Base-by-base conservation (phyloP, 2,329 filamentous ascomycete species). In the Waltergamsia citrina region DNA sequence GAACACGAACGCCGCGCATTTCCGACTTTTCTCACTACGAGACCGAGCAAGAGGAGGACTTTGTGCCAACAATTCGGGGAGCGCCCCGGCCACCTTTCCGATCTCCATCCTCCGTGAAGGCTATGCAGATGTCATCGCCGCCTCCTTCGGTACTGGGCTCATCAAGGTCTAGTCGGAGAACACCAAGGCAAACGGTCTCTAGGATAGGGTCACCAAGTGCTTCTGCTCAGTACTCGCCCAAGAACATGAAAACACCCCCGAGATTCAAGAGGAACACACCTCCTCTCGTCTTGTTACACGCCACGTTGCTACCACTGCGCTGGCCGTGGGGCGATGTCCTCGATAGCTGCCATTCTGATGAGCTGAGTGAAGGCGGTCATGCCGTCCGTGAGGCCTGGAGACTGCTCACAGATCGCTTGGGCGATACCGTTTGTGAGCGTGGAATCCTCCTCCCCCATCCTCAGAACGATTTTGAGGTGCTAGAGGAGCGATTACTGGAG, bases 391-490 rank as follows among this genome's bases (percentile, higher is more conserved):
- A 77, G 41, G 74, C 75, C 21, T 84, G 78, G 71, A 70, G 72
- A 29, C 61, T 81, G 38, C 61, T 90, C 3, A 75, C 79, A 42
- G 78, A 83, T 34, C 79, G 81, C 38, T 65, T 85, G 4, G 76
- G 75, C 2, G 81, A 86, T 33, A 85, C 81, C 0, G 75, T 87
- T 9, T 68, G 83, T 42, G 72, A 83, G 49, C 71, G 85, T 16
- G 85, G 82, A 3, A 69, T 92, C 22, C 62, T 92, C 28, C 68
- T 92, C 7, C 75, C 82, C 3, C 85, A 92, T 50, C 85, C 85
- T 2, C 74, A 84, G 44, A 80, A 81, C 36, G 84, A 88, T 51
- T 90, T 84, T 47, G 84, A 88, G 53, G 60, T 85, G 37, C 68
- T 92, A 0, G 82, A 90, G 56, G 84, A 88, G 58, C 67, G 83